Evolutionary conservation across 2,329 filamentous ascomycete genomes (phyloP).

Genomic region (Exophiala mesophila): DNA sequence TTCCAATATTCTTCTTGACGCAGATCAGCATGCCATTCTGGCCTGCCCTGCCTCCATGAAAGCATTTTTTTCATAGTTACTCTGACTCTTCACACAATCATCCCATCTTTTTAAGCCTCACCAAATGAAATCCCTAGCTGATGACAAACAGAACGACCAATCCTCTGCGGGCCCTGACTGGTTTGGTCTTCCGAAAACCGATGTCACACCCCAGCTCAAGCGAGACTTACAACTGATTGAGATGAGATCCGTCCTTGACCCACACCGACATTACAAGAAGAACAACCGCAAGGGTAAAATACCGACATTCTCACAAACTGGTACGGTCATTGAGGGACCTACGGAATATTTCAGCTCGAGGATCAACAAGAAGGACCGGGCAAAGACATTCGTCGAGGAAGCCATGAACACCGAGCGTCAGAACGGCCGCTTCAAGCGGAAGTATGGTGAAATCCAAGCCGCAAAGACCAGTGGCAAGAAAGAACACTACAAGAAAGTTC

Average conservation of each 20-base stretch:
- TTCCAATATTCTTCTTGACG: slow-evolving; percentile 67
- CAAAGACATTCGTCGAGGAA: slow-evolving; percentile 81
- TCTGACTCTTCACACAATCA: slow-evolving; percentile 47
- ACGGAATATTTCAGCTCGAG: slow-evolving; percentile 81
- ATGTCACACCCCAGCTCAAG: slow-evolving; percentile 78
- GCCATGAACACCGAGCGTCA: slow-evolving; percentile 64
- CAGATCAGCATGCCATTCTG: slow-evolving; percentile 72
- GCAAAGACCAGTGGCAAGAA: slow-evolving; percentile 85
- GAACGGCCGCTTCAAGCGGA: slow-evolving; percentile 72
- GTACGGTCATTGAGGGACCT: slow-evolving; percentile 80
- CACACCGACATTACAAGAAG: slow-evolving; percentile 89
- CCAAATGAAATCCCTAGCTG: slow-evolving; percentile 8
- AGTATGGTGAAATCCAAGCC: slow-evolving; percentile 79
- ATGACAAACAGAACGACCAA: slow-evolving; percentile 47
- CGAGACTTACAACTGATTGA: slow-evolving; percentile 83
- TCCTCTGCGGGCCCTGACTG: slow-evolving; percentile 70
- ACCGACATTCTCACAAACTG: slow-evolving; percentile 83
- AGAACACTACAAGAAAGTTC: slow-evolving; percentile 76
- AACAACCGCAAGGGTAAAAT: slow-evolving; percentile 59
- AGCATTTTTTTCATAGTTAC: slow-evolving; percentile 66
- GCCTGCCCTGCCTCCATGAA: slow-evolving; percentile 68
- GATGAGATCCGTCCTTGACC: slow-evolving; percentile 83
- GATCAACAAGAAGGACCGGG: slow-evolving; percentile 80
- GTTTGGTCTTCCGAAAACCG: slow-evolving; percentile 82
- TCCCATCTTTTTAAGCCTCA: slow-evolving; percentile 14